phyloP scores from a whole-genome alignment of 371 early-diverging fungal species.

The Mucor piriformis region DNA sequence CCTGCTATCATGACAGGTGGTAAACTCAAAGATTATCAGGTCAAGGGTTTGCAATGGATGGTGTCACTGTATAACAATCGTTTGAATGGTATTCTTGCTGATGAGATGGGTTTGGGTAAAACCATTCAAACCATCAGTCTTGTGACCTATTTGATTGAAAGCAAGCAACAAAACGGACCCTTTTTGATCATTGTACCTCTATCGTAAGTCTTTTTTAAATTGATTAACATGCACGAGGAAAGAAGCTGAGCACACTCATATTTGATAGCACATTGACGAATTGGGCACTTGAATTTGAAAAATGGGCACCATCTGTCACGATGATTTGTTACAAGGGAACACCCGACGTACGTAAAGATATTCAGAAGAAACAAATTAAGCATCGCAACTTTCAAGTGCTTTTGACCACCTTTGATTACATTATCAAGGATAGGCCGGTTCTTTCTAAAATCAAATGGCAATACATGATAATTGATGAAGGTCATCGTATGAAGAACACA shows the following conservation, averaged over 20 bases:
- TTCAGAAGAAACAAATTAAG: constrained; percentile 75
- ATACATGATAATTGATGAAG: constrained; percentile 98
- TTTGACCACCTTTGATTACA: constrained; percentile 98
- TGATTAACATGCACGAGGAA: neutral
- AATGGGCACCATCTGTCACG: constrained; percentile 95
- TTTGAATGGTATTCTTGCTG: constrained; percentile 97
- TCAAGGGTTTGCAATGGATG: too few relatives aligned
- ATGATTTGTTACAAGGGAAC: constrained; percentile 92
- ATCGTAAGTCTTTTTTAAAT: constrained; percentile 65
- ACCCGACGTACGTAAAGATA: constrained; percentile 73
- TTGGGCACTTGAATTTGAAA: constrained; percentile 97
- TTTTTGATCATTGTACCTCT: constrained; percentile 93
- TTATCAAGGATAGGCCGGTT: constrained; percentile 89
- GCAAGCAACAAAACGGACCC: constrained; percentile 90
- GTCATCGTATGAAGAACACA: constrained; percentile 98
- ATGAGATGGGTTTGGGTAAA: constrained; percentile 98
- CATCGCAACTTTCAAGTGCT: constrained; percentile 91
- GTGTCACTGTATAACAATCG: too few relatives aligned
- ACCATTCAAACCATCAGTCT: constrained; percentile 98
- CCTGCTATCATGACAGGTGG: constrained; percentile 86
- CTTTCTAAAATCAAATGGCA: constrained; percentile 91
- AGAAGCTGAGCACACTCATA: too few relatives aligned
- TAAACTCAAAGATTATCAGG: constrained; percentile 94
- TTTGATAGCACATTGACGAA: constrained; percentile 95
- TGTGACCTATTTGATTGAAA: constrained; percentile 91